These are phyloP conservation scores for Aquilaria yunnanensis DNA, from an alignment of 345 rosid species.

Conservation along the genomic window DNA sequence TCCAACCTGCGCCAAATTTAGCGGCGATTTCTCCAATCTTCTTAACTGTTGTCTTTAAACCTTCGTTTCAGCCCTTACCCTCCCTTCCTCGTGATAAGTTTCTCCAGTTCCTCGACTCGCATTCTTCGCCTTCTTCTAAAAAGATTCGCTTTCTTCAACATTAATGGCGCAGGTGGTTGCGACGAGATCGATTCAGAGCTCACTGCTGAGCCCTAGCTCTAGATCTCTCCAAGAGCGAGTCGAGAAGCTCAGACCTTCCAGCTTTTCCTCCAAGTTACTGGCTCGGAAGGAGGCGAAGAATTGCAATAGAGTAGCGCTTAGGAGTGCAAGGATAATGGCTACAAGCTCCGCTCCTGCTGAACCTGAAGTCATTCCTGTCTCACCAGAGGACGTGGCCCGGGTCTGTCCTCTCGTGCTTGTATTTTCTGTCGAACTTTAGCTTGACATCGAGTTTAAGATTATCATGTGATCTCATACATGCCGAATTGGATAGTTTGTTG, in stretches of 20 bases:
- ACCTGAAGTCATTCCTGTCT: constrained; percentile 59
- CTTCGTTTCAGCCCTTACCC: constrained; percentile 1
- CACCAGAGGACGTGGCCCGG: constrained; percentile 59
- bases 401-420: constrained; percentile 18
- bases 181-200: constrained; percentile 53
- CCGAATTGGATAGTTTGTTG: background rate
- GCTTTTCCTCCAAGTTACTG: constrained; percentile 42
- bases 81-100: background rate
- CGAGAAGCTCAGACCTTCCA: constrained; percentile 44
- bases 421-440: too few relatives aligned
- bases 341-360: constrained; percentile 49
- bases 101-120: too few relatives aligned
- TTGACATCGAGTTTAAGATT: too few relatives aligned
- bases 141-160: constrained; percentile 5
- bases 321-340: constrained; percentile 32
- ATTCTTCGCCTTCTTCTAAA: background rate
- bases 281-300: constrained; percentile 21
- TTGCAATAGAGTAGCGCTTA: constrained; percentile 19
- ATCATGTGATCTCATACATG: too few relatives aligned
- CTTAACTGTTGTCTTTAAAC: background rate
- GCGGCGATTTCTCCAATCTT: constrained; percentile 47
- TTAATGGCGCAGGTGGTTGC: constrained; percentile 82
- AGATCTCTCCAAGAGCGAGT: constrained; percentile 44
- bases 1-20: constrained; percentile 39
- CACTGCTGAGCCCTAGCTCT: constrained; percentile 32